Evolutionary conservation across 192 early-diverging fungal genomes (phyloP), one percentile per base, ranked within the genome.

Genomic region (Gonapodya sp.): DNA sequence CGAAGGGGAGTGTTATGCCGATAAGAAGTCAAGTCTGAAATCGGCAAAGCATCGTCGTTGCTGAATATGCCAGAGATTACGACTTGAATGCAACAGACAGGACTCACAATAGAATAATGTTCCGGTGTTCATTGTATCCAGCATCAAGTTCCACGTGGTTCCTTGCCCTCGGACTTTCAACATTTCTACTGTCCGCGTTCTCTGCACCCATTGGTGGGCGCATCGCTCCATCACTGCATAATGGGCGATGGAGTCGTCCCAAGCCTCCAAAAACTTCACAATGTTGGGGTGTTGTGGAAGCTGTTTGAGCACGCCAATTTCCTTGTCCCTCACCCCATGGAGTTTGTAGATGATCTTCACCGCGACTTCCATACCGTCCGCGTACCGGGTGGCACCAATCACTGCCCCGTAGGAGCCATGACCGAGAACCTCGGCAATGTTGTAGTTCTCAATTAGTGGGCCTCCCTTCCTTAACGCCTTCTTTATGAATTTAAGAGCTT

Each of bases 281-380:
- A 64, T 64, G 46, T 64, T 64, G 46, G 46, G 46, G 46, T 64
- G 46, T 64, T n/a, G n/a, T n/a, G n/a, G n/a, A n/a, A n/a, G n/a
- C n/a, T n/a, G n/a, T n/a, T n/a, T n/a, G n/a, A n/a, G n/a, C n/a
- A n/a, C n/a, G n/a, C n/a, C n/a, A n/a, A n/a, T n/a, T n/a, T n/a
- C n/a, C n/a, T n/a, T n/a, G n/a, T n/a, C n/a, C n/a, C n/a, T n/a
- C n/a, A n/a, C n/a, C n/a, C n/a, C n/a, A n/a, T n/a, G n/a, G n/a
- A n/a, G n/a, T n/a, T n/a, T n/a, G n/a, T n/a, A n/a, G n/a, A n/a
- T n/a, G n/a, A n/a, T n/a, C n/a, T n/a, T n/a, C n/a, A n/a, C n/a
- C n/a, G n/a, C n/a, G n/a, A n/a, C n/a, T n/a, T n/a, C n/a, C n/a
- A n/a, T n/a, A n/a, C n/a, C n/a, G n/a, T n/a, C n/a, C n/a, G n/a